Evolutionary conservation across 1,284 basidiomycete genomes (phyloP).

Genomic region (Laetiporus sulphureus): DNA sequence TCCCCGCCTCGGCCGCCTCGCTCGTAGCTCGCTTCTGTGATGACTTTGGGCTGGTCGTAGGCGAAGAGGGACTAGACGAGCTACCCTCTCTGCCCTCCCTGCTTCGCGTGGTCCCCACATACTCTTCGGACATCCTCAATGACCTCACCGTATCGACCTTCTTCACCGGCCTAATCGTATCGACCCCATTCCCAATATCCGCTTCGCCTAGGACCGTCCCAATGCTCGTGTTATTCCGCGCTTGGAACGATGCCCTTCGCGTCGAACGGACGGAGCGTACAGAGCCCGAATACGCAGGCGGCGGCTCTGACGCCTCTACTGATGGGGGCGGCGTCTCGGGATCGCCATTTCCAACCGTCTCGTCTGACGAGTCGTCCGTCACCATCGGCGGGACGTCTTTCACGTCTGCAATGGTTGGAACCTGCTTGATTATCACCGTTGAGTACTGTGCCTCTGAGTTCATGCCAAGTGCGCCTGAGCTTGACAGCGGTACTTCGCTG

Average conservation of each 20-base stretch:
- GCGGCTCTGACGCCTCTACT: slow-evolving; percentile 25
- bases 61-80: slow-evolving; percentile 40
- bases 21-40: slow-evolving; percentile 42
- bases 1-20: slow-evolving; percentile 62
- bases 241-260: slow-evolving; percentile 64
- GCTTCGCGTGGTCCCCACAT: slow-evolving; percentile 61
- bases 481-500: slow-evolving; percentile 38
- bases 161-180: slow-evolving; percentile 90
- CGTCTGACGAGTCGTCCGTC: slow-evolving; percentile 30
- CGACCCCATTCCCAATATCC: slow-evolving; percentile 79
- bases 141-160: slow-evolving; percentile 80
- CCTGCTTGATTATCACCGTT: slow-evolving; percentile 59
- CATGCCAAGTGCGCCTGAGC: slow-evolving; percentile 37
- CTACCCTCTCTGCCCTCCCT: slow-evolving; percentile 51
- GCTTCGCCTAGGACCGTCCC: slow-evolving; percentile 78
- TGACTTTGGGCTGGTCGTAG: slow-evolving; percentile 30
- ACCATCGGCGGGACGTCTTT: slow-evolving; percentile 38
- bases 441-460: slow-evolving; percentile 55
- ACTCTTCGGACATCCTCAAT: slow-evolving; percentile 74
- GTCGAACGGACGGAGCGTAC: slow-evolving; percentile 41
- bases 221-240: slow-evolving; percentile 54
- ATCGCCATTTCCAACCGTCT: slow-evolving; percentile 24
- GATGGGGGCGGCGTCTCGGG: slow-evolving; percentile 27
- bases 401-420: slow-evolving; percentile 26
- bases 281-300: slow-evolving; percentile 33